Base-by-base conservation (phyloP, 768 basidiomycete genomes). In the Rhodotorula toruloides region DNA sequence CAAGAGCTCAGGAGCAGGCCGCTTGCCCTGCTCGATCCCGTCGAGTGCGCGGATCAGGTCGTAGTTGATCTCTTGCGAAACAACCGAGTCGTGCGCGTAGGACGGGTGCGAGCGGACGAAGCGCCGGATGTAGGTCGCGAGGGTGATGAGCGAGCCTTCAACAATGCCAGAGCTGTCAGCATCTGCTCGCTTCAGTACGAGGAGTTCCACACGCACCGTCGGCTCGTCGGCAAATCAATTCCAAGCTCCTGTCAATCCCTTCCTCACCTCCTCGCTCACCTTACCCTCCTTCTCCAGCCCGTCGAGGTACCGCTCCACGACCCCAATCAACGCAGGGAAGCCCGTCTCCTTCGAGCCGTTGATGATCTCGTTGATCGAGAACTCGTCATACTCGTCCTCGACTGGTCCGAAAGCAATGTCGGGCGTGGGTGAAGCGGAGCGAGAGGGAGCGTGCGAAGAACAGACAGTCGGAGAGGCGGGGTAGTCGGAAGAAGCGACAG, bases 31-130 rank as follows among this genome's bases (percentile, higher is more conserved):
- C 77, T 77, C 96, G 90, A 98, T 88, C 77, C 90, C 88, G 75
- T 98, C 93, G 11, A 96, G 79, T 4, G 90, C 89, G 50, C 85
- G 82, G 76, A 96, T 81, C 34, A 99, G 82, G 78, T 99, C 96
- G 76, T 93, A 96, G 75, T 92, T 96, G 75, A 98, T 91, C 78
- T 88, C 86, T 74, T 90, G 83, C 56, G 82, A 87, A 27, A 99
- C 90, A 55, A 88, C 87, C n/a, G 91, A 94, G 79, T 99, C 91
- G 55, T 84, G 83, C 77, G 88, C 87, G 80, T 99, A 99, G n/a
- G 80, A 83, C 13, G 93, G 90, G 77, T 99, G 96, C 3, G 86
- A 83, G 32, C 86, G 85, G 48, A 99, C 88, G 78, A 97, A 98
- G 53, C 88, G 83, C 42, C 96, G 84, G 62, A 96, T 92, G 91